Evolutionary conservation across 805 yeast genomes (phyloP).

Genomic region (Nakazawaea anatomiae): DNA sequence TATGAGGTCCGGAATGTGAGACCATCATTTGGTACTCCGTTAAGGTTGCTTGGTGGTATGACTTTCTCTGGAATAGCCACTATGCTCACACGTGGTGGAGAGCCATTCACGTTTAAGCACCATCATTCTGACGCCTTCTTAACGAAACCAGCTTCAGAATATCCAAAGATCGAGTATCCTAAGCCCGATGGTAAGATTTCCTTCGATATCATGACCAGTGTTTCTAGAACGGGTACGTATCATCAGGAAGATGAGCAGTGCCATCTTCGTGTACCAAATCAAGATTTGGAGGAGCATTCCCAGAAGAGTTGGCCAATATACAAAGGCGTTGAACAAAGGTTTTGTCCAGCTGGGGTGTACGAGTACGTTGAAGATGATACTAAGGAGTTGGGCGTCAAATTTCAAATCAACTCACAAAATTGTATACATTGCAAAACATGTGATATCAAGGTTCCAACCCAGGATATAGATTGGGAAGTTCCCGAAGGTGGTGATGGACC

Average conservation of each 20-base stretch:
- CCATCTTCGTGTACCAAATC: slow-evolving; percentile 69
- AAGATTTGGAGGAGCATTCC: slow-evolving; percentile 63
- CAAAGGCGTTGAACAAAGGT: slow-evolving; percentile 84
- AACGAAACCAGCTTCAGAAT: slow-evolving; percentile 64
- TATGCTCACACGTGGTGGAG: slow-evolving; percentile 66
- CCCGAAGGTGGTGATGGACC: slow-evolving; percentile 99
- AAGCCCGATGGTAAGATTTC: slow-evolving; percentile 94
- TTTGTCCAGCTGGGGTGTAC: slow-evolving; percentile 98
- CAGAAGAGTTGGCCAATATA: slow-evolving; percentile 63
- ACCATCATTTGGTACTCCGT: slow-evolving; percentile 76
- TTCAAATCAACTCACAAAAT: slow-evolving; percentile 93
- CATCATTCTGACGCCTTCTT: slow-evolving; percentile 63
- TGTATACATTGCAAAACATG: slow-evolving; percentile 98
- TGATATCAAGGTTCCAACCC: slow-evolving; percentile 93
- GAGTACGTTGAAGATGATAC: slow-evolving; percentile 73
- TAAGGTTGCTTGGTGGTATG: slow-evolving; percentile 81
- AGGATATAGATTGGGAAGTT: slow-evolving; percentile 93
- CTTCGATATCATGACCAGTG: slow-evolving; percentile 91
- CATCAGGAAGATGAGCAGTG: slow-evolving; percentile 93
- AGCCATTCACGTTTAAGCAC: slow-evolving; percentile 83
- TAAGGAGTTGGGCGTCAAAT: slow-evolving; percentile 59
- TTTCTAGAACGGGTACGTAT: slow-evolving; percentile 91
- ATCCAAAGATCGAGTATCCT: slow-evolving; percentile 76
- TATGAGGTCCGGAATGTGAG: slow-evolving; percentile 83
- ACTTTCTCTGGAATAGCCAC: slow-evolving; percentile 82